Conservation (phyloP, 441 rosid genomes). For the Gossypium gossypioides region DNA sequence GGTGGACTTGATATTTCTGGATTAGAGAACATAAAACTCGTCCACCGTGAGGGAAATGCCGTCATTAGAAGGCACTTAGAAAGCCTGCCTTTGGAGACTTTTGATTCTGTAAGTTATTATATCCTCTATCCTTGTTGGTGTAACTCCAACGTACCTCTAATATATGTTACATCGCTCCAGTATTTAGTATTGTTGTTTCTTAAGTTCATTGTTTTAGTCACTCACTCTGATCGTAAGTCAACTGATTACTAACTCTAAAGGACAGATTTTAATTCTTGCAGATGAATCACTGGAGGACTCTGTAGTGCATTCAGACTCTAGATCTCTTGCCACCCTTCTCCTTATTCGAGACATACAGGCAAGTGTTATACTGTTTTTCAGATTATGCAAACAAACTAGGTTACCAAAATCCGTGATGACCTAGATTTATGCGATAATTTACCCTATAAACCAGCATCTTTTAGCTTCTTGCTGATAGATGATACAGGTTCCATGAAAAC, state of each 20-base stretch:
- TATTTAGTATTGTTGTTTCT: background rate
- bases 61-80: slow-evolving; percentile 79
- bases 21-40: slow-evolving; percentile 58
- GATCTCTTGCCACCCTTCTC: slow-evolving; percentile 92
- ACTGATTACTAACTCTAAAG: slow-evolving; percentile 46
- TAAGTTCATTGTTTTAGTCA: background rate
- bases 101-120: slow-evolving; percentile 72
- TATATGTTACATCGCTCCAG: slow-evolving; percentile 7
- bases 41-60: slow-evolving; percentile 80
- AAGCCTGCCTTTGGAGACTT: slow-evolving; percentile 71
- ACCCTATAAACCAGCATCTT: background rate
- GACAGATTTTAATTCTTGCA: slow-evolving; percentile 90
- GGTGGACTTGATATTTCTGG: slow-evolving; percentile 59
- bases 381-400: background rate
- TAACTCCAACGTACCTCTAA: background rate
- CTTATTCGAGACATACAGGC: slow-evolving; percentile 95
- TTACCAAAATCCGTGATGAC: background rate
- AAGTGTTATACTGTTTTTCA: background rate
- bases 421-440: background rate
- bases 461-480: background rate
- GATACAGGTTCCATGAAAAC: background rate
- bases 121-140: background rate
- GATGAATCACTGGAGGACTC: slow-evolving; percentile 91
- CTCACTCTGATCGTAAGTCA: background rate
- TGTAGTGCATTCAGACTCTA: slow-evolving; percentile 80